A percentile compares a stretch with the other conserved stretches of the same genome.
Conservation (phyloP, 1,139 yeast species). For the Lodderomyces beijingensis region DNA sequence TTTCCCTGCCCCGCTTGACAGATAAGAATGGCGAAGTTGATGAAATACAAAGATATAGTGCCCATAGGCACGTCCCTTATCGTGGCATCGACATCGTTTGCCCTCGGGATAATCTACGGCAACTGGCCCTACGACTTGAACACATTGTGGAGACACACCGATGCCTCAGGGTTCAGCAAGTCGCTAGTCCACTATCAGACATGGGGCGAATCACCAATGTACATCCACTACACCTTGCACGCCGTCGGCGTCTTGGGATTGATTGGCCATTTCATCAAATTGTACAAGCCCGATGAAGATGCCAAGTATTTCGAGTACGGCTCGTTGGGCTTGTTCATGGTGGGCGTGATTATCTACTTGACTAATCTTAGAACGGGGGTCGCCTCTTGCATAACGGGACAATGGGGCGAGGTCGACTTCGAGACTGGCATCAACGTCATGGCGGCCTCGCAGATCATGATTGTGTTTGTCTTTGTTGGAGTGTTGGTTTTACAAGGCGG, state of each 20-base stretch:
- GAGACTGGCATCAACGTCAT: constrained; percentile 85
- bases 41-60: constrained; percentile 42
- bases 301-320: constrained; percentile 88
- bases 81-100: constrained; percentile 58
- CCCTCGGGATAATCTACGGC: constrained; percentile 72
- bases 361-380: constrained; percentile 85
- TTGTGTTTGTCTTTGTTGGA: constrained; percentile 68
- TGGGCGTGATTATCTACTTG: constrained; percentile 72
- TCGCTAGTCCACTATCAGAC: constrained; percentile 71
- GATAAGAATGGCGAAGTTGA: constrained; percentile 8
- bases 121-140: constrained; percentile 79
- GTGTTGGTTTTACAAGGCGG: constrained; percentile 83
- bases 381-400: constrained; percentile 60
- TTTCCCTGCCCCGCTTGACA: background rate
- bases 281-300: constrained; percentile 82
- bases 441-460: constrained; percentile 83
- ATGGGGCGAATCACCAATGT: constrained; percentile 63
- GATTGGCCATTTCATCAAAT: constrained; percentile 68
- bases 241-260: constrained; percentile 58
- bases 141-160: constrained; percentile 62
- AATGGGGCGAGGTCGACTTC: constrained; percentile 93
- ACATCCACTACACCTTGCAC: constrained; percentile 60
- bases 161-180: constrained; percentile 50
- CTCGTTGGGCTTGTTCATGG: constrained; percentile 64
- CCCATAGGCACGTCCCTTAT: constrained; percentile 50